These are phyloP conservation scores for Kalmusia sp. DNA, from an alignment of 2,329 filamentous ascomycete genomes.

Conservation along the genomic window DNA sequence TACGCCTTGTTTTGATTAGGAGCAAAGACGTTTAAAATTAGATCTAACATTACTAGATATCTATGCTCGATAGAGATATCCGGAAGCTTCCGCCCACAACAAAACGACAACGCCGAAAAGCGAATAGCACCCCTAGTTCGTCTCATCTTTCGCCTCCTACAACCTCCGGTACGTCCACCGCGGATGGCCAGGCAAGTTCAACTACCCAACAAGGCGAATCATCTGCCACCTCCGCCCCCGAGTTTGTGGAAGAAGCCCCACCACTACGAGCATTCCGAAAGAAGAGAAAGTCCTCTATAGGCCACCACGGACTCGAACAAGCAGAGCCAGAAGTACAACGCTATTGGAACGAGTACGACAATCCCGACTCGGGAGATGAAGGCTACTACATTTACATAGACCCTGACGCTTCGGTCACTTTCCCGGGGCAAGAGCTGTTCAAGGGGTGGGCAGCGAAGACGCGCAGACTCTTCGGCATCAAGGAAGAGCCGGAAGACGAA, in stretches of 20 bases:
- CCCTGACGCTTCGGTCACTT: conserved; percentile 66
- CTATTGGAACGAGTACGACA: conserved; percentile 90
- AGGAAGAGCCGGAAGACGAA: conserved; percentile 26
- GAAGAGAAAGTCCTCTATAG: conserved; percentile 46
- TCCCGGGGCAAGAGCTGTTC: conserved; percentile 70
- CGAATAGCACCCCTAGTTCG: conserved; percentile 30
- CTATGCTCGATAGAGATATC: conserved; percentile 58
- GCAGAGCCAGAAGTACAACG: conserved; percentile 32
- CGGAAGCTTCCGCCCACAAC: conserved; percentile 57
- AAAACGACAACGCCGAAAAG: conserved; percentile 35
- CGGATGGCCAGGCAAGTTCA: conserved; percentile 41
- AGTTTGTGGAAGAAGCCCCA: conserved; percentile 48
- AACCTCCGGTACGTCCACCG: conserved; percentile 48
- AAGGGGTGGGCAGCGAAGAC: conserved; percentile 46
- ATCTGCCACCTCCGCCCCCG: conserved; percentile 42
- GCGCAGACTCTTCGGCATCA: conserved; percentile 32
- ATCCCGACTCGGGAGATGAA: conserved; percentile 70
- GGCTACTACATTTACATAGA: conserved; percentile 78
- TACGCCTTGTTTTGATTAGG: not conserved
- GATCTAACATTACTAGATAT: conserved; percentile 30
- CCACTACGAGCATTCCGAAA: conserved; percentile 52
- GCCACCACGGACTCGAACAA: conserved; percentile 24
- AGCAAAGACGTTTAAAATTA: not conserved
- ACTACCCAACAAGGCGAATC: conserved; percentile 39
- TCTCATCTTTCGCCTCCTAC: conserved; percentile 35